These are phyloP conservation scores for Lachnellula occidentalis DNA, from an alignment of 2,329 filamentous ascomycete species.

Conservation along the genomic window DNA sequence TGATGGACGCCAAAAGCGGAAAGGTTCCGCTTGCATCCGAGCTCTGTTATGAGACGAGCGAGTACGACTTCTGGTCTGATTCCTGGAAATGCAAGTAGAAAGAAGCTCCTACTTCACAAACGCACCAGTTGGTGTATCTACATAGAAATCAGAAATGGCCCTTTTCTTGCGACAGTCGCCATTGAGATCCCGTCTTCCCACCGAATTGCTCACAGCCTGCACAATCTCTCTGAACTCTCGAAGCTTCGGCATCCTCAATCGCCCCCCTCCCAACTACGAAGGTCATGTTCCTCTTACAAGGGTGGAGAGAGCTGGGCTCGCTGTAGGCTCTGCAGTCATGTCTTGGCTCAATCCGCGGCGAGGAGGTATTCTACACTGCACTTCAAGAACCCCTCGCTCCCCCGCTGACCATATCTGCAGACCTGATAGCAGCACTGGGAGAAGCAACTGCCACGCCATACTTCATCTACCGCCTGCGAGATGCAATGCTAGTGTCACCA, in stretches of 20 bases:
- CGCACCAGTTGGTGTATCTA: neutral
- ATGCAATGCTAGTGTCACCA: slow-evolving; percentile 79
- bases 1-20: slow-evolving; percentile 1
- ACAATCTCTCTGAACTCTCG: slow-evolving; percentile 27
- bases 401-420: slow-evolving; percentile 38
- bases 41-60: neutral
- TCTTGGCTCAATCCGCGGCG: slow-evolving; percentile 71
- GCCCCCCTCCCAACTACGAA: slow-evolving; percentile 80
- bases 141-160: slow-evolving; percentile 17
- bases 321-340: slow-evolving; percentile 57
- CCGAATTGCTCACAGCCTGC: slow-evolving; percentile 24
- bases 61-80: neutral
- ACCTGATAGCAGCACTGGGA: slow-evolving; percentile 90
- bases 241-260: slow-evolving; percentile 75
- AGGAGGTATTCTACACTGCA: slow-evolving; percentile 50
- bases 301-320: slow-evolving; percentile 69
- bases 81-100: neutral
- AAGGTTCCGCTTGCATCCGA: slow-evolving; percentile 5
- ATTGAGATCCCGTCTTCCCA: slow-evolving; percentile 17
- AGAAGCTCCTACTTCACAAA: neutral
- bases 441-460: slow-evolving; percentile 92
- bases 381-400: neutral
- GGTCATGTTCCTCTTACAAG: slow-evolving; percentile 85
- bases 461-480: slow-evolving; percentile 86
- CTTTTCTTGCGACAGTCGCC: slow-evolving; percentile 18